Conservation (phyloP, 768 basidiomycete genomes). For the Rhodotorula kratochvilovae region DNA sequence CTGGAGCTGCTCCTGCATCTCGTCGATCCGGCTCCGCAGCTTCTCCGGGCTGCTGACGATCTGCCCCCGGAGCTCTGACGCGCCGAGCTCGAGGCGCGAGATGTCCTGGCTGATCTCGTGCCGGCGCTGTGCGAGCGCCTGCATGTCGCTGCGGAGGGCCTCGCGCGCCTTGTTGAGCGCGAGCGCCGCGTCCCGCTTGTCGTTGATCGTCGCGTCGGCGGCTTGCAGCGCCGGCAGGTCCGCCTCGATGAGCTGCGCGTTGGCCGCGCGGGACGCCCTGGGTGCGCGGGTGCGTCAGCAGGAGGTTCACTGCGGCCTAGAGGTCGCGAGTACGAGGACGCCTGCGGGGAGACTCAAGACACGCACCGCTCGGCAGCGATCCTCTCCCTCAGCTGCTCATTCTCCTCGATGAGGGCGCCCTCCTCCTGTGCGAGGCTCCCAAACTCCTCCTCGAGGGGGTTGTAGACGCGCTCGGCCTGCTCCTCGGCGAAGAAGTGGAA, state of each 20-base stretch:
- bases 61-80: conserved; percentile 16
- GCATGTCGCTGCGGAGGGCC: not conserved
- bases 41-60: conserved; percentile 30
- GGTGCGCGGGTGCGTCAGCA: not conserved
- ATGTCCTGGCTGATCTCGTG: conserved; percentile 20
- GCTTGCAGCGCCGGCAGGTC: not conserved
- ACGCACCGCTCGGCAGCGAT: conserved; percentile 26
- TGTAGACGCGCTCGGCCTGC: conserved; percentile 23
- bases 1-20: conserved; percentile 16
- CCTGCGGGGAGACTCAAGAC: not conserved
- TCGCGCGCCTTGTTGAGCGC: conserved; percentile 11
- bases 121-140: conserved; percentile 4
- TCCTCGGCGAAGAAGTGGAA: conserved; percentile 42
- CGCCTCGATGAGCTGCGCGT: conserved; percentile 6
- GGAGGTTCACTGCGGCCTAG: not conserved
- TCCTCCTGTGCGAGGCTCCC: conserved; percentile 16
- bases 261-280: conserved; percentile 13
- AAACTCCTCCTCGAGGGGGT: conserved; percentile 31
- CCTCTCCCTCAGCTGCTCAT: conserved; percentile 11
- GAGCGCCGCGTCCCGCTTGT: conserved; percentile 5
- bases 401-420: conserved; percentile 17
- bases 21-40: conserved; percentile 17
- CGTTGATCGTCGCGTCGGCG: not conserved
- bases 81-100: conserved; percentile 15
- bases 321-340: not conserved